Percentiles rank a stretch among this genome's conserved stretches.
These are phyloP conservation scores for Quercus suber DNA, from an alignment of 306 rosid genomes.

Conservation along the genomic window DNA sequence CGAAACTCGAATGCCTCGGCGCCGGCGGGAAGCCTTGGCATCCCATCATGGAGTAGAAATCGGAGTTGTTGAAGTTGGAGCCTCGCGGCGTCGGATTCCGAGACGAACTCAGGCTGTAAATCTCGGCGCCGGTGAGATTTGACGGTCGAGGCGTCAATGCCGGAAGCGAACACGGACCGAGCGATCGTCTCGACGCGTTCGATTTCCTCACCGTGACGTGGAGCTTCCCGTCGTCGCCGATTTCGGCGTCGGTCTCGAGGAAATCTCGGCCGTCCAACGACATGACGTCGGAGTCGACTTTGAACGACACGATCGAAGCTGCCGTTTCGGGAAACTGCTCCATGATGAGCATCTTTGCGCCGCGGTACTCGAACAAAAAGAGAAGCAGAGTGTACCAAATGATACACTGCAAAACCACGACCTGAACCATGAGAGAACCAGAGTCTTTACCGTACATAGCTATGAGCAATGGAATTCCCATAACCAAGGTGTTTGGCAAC, in stretches of 20 bases:
- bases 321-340: slow-evolving; percentile 99
- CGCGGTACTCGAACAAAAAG: slow-evolving; percentile 89
- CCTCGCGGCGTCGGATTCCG: slow-evolving; percentile 91
- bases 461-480: slow-evolving; percentile 86
- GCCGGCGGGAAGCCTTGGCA: slow-evolving; percentile 48
- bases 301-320: slow-evolving; percentile 89
- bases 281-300: slow-evolving; percentile 95
- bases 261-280: slow-evolving; percentile 89
- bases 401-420: slow-evolving; percentile 91
- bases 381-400: slow-evolving; percentile 93
- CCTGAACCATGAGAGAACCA: slow-evolving; percentile 84
- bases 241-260: slow-evolving; percentile 87
- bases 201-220: slow-evolving; percentile 90
- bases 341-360: slow-evolving; percentile 88
- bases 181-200: slow-evolving; percentile 71
- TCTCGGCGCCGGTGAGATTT: slow-evolving; percentile 94
- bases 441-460: slow-evolving; percentile 78
- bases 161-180: slow-evolving; percentile 24
- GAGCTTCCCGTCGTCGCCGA: slow-evolving; percentile 88
- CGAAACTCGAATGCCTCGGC: slow-evolving; percentile 69
- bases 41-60: slow-evolving; percentile 93
- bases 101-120: slow-evolving; percentile 86
- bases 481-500: slow-evolving; percentile 84
- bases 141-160: slow-evolving; percentile 89
- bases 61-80: slow-evolving; percentile 80